Evolutionary conservation across 1,139 yeast genomes (phyloP), one percentile per base, ranked within the genome.

Genomic region (Wickerhamiella pararugosa): DNA sequence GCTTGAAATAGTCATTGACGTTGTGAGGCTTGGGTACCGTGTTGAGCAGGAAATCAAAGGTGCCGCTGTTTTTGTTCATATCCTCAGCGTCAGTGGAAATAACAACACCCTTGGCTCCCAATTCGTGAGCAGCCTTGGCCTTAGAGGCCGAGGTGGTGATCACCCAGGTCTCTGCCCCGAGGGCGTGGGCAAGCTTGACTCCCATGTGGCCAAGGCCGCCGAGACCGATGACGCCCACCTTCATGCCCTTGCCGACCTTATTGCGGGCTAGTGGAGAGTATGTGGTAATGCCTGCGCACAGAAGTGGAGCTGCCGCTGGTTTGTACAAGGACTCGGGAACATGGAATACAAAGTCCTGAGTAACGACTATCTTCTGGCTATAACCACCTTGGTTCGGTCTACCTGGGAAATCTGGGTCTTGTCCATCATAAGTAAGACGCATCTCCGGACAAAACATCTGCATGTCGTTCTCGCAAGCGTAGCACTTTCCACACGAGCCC

Each of bases 401-500:
- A 15, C 57, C 58, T 57, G 50, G 59, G 63, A 80, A 81, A 63
- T 81, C 87, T 34, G 43, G 40, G 7, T n/a, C 11, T n/a, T 37
- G 34, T 21, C 44, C 43, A 29, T 42, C 51, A 57, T 72, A 74
- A 75, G 80, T 79, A 27, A 87, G 75, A 53, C 92, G 92, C 59
- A 80, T 86, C 21, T 64, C 54, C 36, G 73, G 66, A 64, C 92
- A 80, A 64, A 75, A 75, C 48, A 87, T 69, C 64, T 80, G 90
- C 57, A 68, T 66, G 45, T 76, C 73, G 54, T 69, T 65, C 59
- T 73, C 73, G 66, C 92, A 80, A 67, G 63, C 73, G 60, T 79
- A 87, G 65, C 92, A 80, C 45, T 71, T 56, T 65, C 75, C 64
- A 65, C 92, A 80, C 41, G 86, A 76, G 50, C 79, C 75, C 62